Evolutionary conservation across 345 rosid species (phyloP), one percentile per base, ranked within the genome.

Genomic region (Hevea brasiliensis): DNA sequence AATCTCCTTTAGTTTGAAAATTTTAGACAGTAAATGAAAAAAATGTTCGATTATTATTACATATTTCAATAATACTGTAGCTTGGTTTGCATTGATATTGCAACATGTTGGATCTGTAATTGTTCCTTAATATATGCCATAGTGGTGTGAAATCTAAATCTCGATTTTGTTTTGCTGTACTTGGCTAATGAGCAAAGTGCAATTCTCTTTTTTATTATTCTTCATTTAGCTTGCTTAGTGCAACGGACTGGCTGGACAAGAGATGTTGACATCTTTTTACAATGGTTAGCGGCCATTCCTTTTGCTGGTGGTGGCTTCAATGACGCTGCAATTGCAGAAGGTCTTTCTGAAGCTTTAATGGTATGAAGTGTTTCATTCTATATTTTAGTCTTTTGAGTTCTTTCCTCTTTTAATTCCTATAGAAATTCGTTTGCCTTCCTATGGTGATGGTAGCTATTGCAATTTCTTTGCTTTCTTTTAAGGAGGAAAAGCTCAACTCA

Each of bases 191-290:
- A 56, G 50, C 56, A 44, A 44, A n/a, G 14, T 73, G 20, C 37
- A 47, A 8, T 2, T 55, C 40, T 41, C 29, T 45, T 61, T n/a
- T 56, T 35, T 48, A 32, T 15, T 1, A 21, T 55, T 54, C 55
- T 68, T 70, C 45, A 5, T 77, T 62, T 86, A 92, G 99, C 88
- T 81, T 95, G 94, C 81, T 80, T 92, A 57, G 98, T 92, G 69
- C 97, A 89, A 80, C 87, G 97, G 56, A 91, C 87, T 85, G 98
- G 94, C 73, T 92, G 99, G 99, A 92, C 99, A 74, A 89, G 80
- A 79, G 88, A 95, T 82, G 90, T 89, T 76, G 93, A 89, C 69
- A 78, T 77, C 70, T 95, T 95, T 82, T 73, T 91, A 81, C 86
- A 89, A 1, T 92, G 97, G 97, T 88, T 95, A 63, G 86, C 84